phyloP scores from a whole-genome alignment of 139 green algal genomes.

The Spirogloea muscicola region DNA sequence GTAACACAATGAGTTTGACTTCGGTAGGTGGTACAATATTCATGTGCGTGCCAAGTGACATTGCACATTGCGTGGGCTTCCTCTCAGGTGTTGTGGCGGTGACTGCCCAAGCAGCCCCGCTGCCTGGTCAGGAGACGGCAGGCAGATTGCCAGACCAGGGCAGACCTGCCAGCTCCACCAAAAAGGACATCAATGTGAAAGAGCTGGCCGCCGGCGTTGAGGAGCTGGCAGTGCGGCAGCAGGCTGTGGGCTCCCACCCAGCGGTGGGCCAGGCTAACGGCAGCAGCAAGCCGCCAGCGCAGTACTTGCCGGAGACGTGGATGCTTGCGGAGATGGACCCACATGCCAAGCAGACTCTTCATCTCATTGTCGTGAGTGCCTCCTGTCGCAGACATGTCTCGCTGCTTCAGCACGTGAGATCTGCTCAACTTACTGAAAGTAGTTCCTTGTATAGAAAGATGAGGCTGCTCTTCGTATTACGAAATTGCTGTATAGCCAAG shows the following conservation, averaged over 20 bases:
- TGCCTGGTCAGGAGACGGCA: not conserved
- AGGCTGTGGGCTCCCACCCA: too few species aligned
- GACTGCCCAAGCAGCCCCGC: not conserved
- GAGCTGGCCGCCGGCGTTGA: not conserved
- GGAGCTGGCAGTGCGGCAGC: not conserved
- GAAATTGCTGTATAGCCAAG: too few species aligned
- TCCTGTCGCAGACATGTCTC: too few species aligned
- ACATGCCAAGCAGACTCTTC: slow-evolving; percentile 13
- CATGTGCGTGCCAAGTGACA: too few species aligned
- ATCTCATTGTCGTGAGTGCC: slow-evolving; percentile 32
- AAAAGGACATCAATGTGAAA: not conserved
- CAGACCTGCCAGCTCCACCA: too few species aligned
- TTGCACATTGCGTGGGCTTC: too few species aligned
- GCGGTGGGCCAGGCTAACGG: not conserved
- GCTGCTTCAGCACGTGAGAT: too few species aligned
- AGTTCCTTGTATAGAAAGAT: not conserved
- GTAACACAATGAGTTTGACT: too few species aligned
- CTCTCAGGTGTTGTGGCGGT: too few species aligned
- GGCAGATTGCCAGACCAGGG: not conserved
- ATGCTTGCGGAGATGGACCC: not conserved
- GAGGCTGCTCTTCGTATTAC: too few species aligned
- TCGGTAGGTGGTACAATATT: too few species aligned
- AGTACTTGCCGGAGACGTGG: slow-evolving; percentile 18
- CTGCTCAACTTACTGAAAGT: too few species aligned
- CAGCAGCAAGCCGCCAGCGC: not conserved